phyloP scores from a whole-genome alignment of 805 yeast species.

The Saccharomycopsis sp. region DNA sequence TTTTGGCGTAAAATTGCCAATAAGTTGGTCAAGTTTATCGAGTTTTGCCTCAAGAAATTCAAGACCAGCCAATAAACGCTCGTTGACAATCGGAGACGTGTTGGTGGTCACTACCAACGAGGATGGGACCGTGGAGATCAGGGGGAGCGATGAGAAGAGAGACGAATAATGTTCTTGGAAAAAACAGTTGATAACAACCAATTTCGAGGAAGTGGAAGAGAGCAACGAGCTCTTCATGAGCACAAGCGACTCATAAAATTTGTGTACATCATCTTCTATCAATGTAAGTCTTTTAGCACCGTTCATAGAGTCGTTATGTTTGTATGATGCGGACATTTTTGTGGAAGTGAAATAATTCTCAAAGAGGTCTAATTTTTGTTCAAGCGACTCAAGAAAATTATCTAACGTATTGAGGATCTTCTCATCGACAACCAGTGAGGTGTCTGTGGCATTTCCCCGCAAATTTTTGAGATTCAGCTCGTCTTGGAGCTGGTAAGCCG shows the following conservation, averaged over 20 bases:
- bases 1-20: slow-evolving; percentile 18
- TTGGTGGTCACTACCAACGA: neutral
- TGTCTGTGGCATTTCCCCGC: neutral
- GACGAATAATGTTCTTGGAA: slow-evolving; percentile 17
- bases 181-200: slow-evolving; percentile 14
- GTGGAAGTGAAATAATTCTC: slow-evolving; percentile 13
- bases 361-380: slow-evolving; percentile 14
- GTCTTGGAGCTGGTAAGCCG: neutral
- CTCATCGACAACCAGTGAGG: slow-evolving; percentile 7
- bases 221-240: slow-evolving; percentile 16
- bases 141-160: slow-evolving; percentile 6
- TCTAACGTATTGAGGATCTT: slow-evolving; percentile 11
- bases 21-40: slow-evolving; percentile 13
- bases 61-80: slow-evolving; percentile 12
- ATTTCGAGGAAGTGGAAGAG: slow-evolving; percentile 11
- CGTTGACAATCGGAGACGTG: slow-evolving; percentile 1
- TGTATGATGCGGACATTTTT: neutral
- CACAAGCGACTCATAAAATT: slow-evolving; percentile 16
- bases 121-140: neutral
- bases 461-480: neutral
- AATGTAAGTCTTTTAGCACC: neutral
- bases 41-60: slow-evolving; percentile 17
- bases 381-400: slow-evolving; percentile 15
- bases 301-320: neutral
- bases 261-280: slow-evolving; percentile 11